Evolutionary conservation across 148 eudicot genomes (phyloP), one percentile per base, ranked within the genome.

Genomic region (Dianthus caryophyllus): DNA sequence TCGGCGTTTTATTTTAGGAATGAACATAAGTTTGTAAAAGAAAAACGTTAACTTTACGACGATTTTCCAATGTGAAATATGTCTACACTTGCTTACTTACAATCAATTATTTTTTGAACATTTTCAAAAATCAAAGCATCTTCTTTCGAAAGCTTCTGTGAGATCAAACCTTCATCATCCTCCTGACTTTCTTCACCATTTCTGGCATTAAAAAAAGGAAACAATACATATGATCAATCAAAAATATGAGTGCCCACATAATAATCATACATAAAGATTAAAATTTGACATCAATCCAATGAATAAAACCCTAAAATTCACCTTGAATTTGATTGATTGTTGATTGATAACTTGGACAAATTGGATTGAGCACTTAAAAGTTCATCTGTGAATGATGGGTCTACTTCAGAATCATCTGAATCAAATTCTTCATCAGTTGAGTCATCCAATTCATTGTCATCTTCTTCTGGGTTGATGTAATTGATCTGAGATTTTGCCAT

Each of bases 381-480:
- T 50, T 75, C 69, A 46, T 59, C 46, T 29, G 75, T 78, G 47
- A 77, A 88, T 6, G 65, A 66, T n/a, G 96, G 87, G 25, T 82
- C 90, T 10, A 84, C 78, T 18, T 75, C 77, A 0, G 88, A 84
- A 73, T 84, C 88, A 70, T 84, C 88, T 0, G 85, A 84, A 71
- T 74, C 74, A 17, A 30, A 64, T 2, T 68, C 68, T 17, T 79
- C 79, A 20, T 31, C 22, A 20, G 67, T 72, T 1, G 74, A 78
- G 46, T 79, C 82, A 14, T 65, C 67, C 29, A 59, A 47, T 57
- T 70, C 79, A 12, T 61, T 67, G 65, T 29, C 39, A 16, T 6
- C 4, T 0, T 22, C 15, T 46, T 38, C 29, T n/a, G 4, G 11
- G 2, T 18, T n/a, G 0, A 4, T 20, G 1, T 2, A 12, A 15